A percentile compares a stretch with the other conserved stretches of the same genome.
phyloP scores from a whole-genome alignment of 176 grass and related monocot species.

The Carex parvula region DNA sequence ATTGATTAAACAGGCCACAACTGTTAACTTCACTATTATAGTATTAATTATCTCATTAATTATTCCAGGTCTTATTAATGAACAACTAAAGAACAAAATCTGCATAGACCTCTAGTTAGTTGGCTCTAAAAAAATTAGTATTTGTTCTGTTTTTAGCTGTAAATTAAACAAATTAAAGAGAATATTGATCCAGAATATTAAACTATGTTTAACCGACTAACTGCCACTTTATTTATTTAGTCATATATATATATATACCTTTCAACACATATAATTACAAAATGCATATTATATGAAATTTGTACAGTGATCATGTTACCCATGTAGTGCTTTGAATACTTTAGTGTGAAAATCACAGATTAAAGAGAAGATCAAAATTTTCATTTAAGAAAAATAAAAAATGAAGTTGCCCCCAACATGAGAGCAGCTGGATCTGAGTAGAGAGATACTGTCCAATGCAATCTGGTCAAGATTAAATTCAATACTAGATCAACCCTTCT shows the following conservation, averaged over 20 bases:
- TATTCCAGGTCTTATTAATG: constrained; percentile 16
- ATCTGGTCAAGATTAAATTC: constrained; percentile 14
- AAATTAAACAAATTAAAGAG: constrained; percentile 4
- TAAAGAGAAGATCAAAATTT: neutral
- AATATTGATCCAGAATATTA: constrained; percentile 18
- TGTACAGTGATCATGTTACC: constrained; percentile 23
- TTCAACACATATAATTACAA: neutral
- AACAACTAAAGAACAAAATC: constrained; percentile 22
- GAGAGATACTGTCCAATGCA: constrained; percentile 25
- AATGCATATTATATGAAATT: neutral
- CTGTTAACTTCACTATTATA: neutral
- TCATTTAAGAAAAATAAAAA: neutral
- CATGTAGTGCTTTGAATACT: constrained; percentile 12
- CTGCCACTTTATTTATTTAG: neutral
- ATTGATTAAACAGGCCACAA: neutral
- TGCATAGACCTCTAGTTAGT: constrained; percentile 2
- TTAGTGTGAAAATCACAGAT: neutral
- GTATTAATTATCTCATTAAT: constrained; percentile 20
- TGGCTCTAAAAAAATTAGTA: neutral
- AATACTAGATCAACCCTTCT: neutral
- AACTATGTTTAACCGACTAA: constrained; percentile 13
- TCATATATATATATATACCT: neutral
- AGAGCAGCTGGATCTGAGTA: constrained; percentile 19
- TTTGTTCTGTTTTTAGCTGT: constrained; percentile 15
- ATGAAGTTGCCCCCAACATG: neutral